phyloP scores from a whole-genome alignment of 2,329 filamentous ascomycete species.

The Chalara sp. region DNA sequence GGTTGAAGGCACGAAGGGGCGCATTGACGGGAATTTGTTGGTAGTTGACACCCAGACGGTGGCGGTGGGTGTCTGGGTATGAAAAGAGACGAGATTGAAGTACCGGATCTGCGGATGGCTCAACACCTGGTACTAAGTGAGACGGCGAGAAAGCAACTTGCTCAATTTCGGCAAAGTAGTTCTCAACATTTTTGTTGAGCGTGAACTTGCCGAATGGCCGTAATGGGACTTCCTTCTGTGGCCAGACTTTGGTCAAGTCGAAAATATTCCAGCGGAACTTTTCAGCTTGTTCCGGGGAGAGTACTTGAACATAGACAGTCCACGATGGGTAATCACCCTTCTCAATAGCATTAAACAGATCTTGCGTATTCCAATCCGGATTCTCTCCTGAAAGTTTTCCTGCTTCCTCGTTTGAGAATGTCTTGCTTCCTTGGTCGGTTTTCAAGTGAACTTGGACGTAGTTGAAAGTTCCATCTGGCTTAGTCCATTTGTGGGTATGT shows the following conservation, averaged over 20 bases:
- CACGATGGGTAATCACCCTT: slow-evolving; percentile 39
- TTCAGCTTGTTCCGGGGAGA: slow-evolving; percentile 43
- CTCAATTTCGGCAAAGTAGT: slow-evolving; percentile 66
- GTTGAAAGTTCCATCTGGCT: slow-evolving; percentile 7
- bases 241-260: slow-evolving; percentile 50
- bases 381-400: slow-evolving; percentile 27
- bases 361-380: slow-evolving; percentile 31
- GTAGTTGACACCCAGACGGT: slow-evolving; percentile 53
- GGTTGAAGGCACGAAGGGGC: slow-evolving; percentile 16
- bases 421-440: slow-evolving; percentile 39
- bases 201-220: slow-evolving; percentile 42
- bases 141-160: slow-evolving; percentile 61
- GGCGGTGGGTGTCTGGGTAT: slow-evolving; percentile 48
- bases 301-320: slow-evolving; percentile 47
- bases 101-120: slow-evolving; percentile 53
- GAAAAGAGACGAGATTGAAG: slow-evolving; percentile 48
- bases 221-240: slow-evolving; percentile 41
- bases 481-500: slow-evolving; percentile 42
- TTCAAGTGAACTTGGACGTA: slow-evolving; percentile 45
- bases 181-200: slow-evolving; percentile 45
- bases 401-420: slow-evolving; percentile 30
- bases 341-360: slow-evolving; percentile 36
- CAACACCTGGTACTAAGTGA: slow-evolving; percentile 57
- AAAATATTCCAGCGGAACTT: slow-evolving; percentile 43
- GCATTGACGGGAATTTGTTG: slow-evolving; percentile 31